Base-by-base conservation (phyloP, 1,139 yeast species). In the Pichia sp. region DNA sequence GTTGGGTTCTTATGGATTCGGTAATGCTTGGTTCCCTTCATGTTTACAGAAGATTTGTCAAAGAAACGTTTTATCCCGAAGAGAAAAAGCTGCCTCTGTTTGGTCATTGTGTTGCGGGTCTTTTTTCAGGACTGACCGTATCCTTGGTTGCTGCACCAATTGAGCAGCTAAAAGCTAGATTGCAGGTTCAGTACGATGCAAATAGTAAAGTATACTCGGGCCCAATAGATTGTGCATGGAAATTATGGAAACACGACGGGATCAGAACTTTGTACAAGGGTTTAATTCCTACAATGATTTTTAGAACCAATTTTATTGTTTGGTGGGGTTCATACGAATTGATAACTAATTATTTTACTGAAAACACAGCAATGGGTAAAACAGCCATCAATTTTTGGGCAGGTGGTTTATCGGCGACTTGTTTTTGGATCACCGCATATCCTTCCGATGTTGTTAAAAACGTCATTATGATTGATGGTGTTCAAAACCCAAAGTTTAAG, bases 241-340 rank as follows among this genome's bases (percentile, higher is more conserved):
- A 76, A 60, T 69, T 73, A 49, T 76, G 74, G 62, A 68, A 66
- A 53, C 71, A 67, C 48, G 74, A 76, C 32, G 95, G 95, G 4
- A 64, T 83, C n/a, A 64, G 77, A 51, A 84, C 90, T 0, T 69
- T 87, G 16, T 87, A 85, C 62, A 79, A 84, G 54, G 96, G 95
- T 5, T 69, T 88, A 43, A 64, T 80, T n/a, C 80, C 95, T 10
- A 88, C 97, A 0, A 79, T 87, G 84, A 72, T 88, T 11, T 88
- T 88, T 66, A 72, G 96, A 58, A 80, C 95, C 1, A 85, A 85
- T 64, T 88, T 88, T 59, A 71, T 85, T 37, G 85, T 85, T 50
- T 87, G 95, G 94, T 88, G 97, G 97, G 95, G 95, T 2, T 81
- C 95, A 0, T 87, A 87, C 59, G 95, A 87, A 57, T 49, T 86